These are phyloP conservation scores for Syncephalis plumigaleata DNA, from an alignment of 371 early-diverging fungal species.

Conservation along the genomic window DNA sequence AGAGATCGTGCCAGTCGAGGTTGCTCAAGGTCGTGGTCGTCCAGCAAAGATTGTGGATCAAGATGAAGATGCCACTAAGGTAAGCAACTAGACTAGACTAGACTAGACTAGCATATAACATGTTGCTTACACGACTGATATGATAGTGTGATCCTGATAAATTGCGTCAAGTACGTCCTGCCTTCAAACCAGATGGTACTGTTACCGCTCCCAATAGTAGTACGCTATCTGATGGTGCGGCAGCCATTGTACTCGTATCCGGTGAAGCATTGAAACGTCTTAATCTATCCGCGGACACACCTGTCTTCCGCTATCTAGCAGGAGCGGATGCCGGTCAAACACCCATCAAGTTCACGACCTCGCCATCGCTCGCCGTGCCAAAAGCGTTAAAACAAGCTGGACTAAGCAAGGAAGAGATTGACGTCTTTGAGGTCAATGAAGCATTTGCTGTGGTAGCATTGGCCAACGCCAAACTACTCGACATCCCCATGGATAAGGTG, in stretches of 20 bases:
- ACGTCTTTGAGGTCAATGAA: slow-evolving; percentile 91
- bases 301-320: slow-evolving; percentile 34
- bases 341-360: slow-evolving; percentile 86
- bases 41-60: slow-evolving; percentile 38
- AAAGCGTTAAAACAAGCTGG: slow-evolving; percentile 72
- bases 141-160: slow-evolving; percentile 23
- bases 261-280: slow-evolving; percentile 23
- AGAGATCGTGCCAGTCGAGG: slow-evolving; percentile 75
- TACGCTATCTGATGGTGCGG: slow-evolving; percentile 90
- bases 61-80: slow-evolving; percentile 76
- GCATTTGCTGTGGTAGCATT: slow-evolving; percentile 93
- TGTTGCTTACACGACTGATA: not conserved
- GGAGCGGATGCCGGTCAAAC: slow-evolving; percentile 26
- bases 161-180: slow-evolving; percentile 73
- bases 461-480: slow-evolving; percentile 72
- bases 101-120: too few species aligned
- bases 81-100: slow-evolving; percentile 15
- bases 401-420: slow-evolving; percentile 43
- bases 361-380: slow-evolving; percentile 86
- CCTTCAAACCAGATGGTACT: slow-evolving; percentile 68
- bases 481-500: slow-evolving; percentile 51
- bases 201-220: slow-evolving; percentile 94
- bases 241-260: slow-evolving; percentile 79
- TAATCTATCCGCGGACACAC: not conserved
- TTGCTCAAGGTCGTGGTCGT: slow-evolving; percentile 54